Evolutionary conservation across 208 protist genomes (phyloP).

Genomic region (Herpetomonas muscarum): DNA sequence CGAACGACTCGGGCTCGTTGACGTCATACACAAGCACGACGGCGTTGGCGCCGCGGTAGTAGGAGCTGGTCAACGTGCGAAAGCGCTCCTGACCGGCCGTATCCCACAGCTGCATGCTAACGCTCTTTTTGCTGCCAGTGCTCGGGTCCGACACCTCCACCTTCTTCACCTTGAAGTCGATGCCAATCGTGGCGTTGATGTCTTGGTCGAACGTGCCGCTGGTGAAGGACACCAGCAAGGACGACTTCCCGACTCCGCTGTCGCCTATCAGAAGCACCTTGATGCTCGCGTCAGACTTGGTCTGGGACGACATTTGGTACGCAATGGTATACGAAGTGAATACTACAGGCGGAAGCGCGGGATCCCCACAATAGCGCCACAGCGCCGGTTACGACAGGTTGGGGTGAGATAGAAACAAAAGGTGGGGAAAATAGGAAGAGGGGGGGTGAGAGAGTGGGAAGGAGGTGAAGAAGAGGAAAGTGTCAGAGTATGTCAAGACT

Average conservation of each 20-base stretch:
- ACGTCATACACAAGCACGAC: constrained; percentile 90
- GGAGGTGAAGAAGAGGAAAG: not conserved
- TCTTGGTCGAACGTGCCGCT: constrained; percentile 56
- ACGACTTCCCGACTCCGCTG: constrained; percentile 80
- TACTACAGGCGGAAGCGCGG: too few relatives aligned
- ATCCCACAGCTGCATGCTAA: constrained; percentile 89
- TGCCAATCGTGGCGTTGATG: constrained; percentile 74
- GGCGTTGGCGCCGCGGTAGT: constrained; percentile 80
- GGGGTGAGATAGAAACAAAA: too few relatives aligned
- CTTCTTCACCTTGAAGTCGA: constrained; percentile 86
- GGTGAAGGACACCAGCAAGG: constrained; percentile 76
- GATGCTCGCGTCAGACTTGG: constrained; percentile 52
- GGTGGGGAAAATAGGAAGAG: not conserved
- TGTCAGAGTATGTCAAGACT: not conserved
- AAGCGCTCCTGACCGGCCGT: constrained; percentile 87
- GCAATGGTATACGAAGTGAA: too few relatives aligned
- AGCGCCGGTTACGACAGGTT: too few relatives aligned
- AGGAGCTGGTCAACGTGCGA: constrained; percentile 74
- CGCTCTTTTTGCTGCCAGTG: constrained; percentile 37
- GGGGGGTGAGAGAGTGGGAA: not conserved
- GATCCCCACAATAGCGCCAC: too few relatives aligned
- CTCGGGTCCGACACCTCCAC: constrained; percentile 56
- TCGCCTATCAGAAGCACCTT: constrained; percentile 82
- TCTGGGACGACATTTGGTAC: not conserved
- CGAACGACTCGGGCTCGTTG: constrained; percentile 63